Evolutionary conservation across 257 asterid genomes (phyloP).

Genomic region (Solanum commersonii): DNA sequence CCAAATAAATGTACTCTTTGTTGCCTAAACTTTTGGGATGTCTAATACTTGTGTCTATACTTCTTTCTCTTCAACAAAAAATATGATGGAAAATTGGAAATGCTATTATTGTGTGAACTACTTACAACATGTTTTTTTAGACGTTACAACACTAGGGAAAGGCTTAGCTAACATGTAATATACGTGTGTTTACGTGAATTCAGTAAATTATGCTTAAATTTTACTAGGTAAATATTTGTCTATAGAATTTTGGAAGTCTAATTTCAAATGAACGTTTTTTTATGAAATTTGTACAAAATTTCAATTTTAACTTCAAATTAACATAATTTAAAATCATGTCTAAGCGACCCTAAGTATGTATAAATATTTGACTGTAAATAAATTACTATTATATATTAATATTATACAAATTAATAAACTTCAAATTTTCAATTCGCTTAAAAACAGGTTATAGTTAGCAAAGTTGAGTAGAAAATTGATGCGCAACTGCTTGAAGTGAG

Average conservation of each 20-base stretch:
- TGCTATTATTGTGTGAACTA: neutral
- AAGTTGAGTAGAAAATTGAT: neutral
- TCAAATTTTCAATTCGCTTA: neutral
- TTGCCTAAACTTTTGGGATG: neutral
- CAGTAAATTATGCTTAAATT: neutral
- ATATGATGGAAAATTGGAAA: neutral
- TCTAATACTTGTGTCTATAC: neutral
- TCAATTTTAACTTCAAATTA: neutral
- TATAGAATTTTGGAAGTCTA: neutral
- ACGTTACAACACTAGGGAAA: neutral
- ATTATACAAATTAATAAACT: neutral
- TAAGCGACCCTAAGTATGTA: neutral
- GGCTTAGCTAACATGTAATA: neutral
- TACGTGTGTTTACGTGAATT: neutral
- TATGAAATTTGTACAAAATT: neutral
- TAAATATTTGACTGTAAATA: neutral
- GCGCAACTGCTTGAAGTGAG: neutral
- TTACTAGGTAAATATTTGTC: neutral
- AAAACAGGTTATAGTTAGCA: neutral
- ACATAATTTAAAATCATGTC: neutral
- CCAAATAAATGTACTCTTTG: neutral
- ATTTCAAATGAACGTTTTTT: accelerated
- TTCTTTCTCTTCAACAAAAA: neutral
- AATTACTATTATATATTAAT: no score
- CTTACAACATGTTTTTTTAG: neutral